phyloP scores from a whole-genome alignment of 2,329 filamentous ascomycete species.

The Talaromyces sp. region DNA sequence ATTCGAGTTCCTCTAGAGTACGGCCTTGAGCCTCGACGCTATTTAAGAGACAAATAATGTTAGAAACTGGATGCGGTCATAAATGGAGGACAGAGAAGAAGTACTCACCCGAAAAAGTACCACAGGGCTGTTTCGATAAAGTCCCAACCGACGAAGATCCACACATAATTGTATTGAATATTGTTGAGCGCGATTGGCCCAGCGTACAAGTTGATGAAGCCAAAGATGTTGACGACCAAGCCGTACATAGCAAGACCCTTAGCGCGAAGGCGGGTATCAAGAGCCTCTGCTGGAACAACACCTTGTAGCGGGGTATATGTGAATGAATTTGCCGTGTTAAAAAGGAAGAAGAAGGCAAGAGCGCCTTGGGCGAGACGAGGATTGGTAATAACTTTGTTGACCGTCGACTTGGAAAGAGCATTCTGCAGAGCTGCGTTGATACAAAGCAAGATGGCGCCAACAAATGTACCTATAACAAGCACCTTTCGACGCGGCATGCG shows the following conservation, averaged over 20 bases:
- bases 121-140: constrained; percentile 9
- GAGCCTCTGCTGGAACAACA: constrained; percentile 15
- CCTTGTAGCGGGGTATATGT: constrained; percentile 36
- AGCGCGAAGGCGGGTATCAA: constrained; percentile 13
- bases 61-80: background rate
- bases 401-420: background rate
- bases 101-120: constrained; percentile 30
- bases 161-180: constrained; percentile 37
- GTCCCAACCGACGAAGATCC: constrained; percentile 17
- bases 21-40: constrained; percentile 26
- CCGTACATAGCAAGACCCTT: constrained; percentile 17
- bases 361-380: constrained; percentile 39
- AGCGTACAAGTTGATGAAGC: constrained; percentile 25
- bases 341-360: constrained; percentile 42
- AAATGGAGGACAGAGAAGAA: background rate
- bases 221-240: constrained; percentile 21
- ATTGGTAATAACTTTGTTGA: background rate
- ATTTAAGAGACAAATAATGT: background rate
- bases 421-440: constrained; percentile 42
- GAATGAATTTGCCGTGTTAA: constrained; percentile 41
- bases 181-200: constrained; percentile 26
- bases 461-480: constrained; percentile 44
- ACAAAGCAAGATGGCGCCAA: constrained; percentile 7
- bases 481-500: constrained; percentile 48
- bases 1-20: constrained; percentile 17